Percentiles rank a stretch among this genome's conserved stretches.
These are phyloP conservation scores for Arabidopsis arenosa DNA, from an alignment of 345 rosid species.

Conservation along the genomic window DNA sequence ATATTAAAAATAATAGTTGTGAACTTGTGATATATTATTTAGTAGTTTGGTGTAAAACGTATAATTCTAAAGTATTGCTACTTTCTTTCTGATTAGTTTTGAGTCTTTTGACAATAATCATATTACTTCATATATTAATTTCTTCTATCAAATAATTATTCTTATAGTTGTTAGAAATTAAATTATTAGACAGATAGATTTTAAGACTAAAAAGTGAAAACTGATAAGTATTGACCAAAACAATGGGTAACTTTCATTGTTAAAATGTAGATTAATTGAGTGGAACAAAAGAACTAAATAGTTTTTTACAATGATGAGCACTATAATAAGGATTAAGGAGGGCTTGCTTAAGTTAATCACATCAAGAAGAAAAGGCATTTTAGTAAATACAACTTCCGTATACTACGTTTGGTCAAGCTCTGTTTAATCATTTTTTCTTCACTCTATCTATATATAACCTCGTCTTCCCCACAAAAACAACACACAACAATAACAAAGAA, in stretches of 20 bases:
- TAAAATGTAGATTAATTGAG: slow-evolving; percentile 23
- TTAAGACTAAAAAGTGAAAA: neutral
- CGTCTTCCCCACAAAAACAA: slow-evolving; percentile 26
- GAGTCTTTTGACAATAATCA: neutral
- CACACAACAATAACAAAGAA: slow-evolving; percentile 29
- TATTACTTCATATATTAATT: neutral
- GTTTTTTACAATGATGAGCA: neutral
- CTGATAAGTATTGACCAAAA: neutral
- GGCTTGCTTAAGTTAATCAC: slow-evolving; percentile 42
- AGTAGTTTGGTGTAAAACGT: neutral
- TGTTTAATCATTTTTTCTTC: neutral
- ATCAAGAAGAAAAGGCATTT: slow-evolving; percentile 11
- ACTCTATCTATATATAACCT: slow-evolving; percentile 25
- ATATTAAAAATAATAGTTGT: neutral
- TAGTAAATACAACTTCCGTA: slow-evolving; percentile 23
- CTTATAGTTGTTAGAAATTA: slow-evolving; percentile 14
- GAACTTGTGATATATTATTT: neutral
- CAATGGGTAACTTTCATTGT: neutral
- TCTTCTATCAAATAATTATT: neutral
- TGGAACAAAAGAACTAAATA: slow-evolving; percentile 11
- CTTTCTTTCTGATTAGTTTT: slow-evolving; percentile 13
- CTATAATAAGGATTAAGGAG: neutral
- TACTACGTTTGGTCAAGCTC: slow-evolving; percentile 35
- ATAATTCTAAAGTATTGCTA: neutral
- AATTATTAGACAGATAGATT: neutral